These are phyloP conservation scores for Naegleria gruberi DNA, from an alignment of 208 protist species.

Conservation along the genomic window DNA sequence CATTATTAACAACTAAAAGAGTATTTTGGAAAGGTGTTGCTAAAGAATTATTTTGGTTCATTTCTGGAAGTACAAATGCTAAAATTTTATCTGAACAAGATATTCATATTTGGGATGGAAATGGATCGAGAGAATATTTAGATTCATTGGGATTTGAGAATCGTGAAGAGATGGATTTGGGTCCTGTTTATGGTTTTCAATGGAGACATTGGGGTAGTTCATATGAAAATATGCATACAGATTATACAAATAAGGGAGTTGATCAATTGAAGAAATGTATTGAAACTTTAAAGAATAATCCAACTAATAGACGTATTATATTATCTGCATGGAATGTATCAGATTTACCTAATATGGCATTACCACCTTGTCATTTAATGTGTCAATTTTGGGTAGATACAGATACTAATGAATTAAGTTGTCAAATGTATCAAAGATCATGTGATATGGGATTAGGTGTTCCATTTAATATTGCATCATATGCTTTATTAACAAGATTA, in stretches of 20 bases:
- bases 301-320: constrained; percentile 85
- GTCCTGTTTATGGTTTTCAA: constrained; percentile 97
- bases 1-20: constrained; percentile 94
- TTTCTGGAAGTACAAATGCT: constrained; percentile 87
- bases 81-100: constrained; percentile 74
- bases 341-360: constrained; percentile 85
- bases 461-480: constrained; percentile 98
- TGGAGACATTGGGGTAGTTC: constrained; percentile 95
- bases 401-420: constrained; percentile 76
- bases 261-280: constrained; percentile 90
- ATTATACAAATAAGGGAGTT: constrained; percentile 83
- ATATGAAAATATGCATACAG: constrained; percentile 68
- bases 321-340: constrained; percentile 94
- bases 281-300: constrained; percentile 79
- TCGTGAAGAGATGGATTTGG: constrained; percentile 88
- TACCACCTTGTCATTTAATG: constrained; percentile 95
- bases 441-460: constrained; percentile 95
- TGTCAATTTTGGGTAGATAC: constrained; percentile 91
- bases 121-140: constrained; percentile 89
- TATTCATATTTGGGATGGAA: constrained; percentile 95
- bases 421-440: constrained; percentile 82
- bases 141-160: constrained; percentile 78
- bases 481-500: constrained; percentile 87
- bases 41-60: constrained; percentile 96
- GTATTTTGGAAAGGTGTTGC: constrained; percentile 95